These are phyloP conservation scores for Penicillium concentricum DNA, from an alignment of 2,329 filamentous ascomycete genomes.

Conservation along the genomic window DNA sequence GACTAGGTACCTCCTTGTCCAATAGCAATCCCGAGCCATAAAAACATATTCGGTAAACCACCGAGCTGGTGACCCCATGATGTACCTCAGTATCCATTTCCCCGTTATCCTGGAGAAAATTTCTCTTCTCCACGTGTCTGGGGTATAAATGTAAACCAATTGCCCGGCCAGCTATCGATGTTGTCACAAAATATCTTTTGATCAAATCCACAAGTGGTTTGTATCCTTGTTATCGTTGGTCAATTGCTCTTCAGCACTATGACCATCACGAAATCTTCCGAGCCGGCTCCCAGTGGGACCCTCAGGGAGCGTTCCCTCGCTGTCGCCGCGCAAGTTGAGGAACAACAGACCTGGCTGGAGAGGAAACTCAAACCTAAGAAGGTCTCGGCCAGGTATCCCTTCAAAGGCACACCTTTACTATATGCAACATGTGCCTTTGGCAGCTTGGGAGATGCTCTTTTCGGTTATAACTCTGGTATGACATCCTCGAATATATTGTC, in stretches of 20 bases:
- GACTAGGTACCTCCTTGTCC: neutral
- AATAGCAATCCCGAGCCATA: neutral
- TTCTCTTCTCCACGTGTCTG: slow-evolving; percentile 14
- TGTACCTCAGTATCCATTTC: neutral
- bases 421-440: slow-evolving; percentile 44
- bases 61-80: neutral
- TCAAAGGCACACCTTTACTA: slow-evolving; percentile 37
- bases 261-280: neutral
- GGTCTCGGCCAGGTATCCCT: slow-evolving; percentile 37
- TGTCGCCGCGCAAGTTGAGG: slow-evolving; percentile 23
- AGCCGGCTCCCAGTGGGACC: slow-evolving; percentile 13
- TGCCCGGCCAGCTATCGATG: neutral
- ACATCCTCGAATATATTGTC: neutral
- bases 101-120: slow-evolving; percentile 14
- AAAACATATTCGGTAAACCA: neutral
- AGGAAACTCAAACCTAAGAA: slow-evolving; percentile 38
- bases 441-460: slow-evolving; percentile 42
- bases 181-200: neutral
- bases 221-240: neutral
- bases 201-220: neutral
- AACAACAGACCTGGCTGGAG: slow-evolving; percentile 35
- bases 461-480: slow-evolving; percentile 44
- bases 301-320: slow-evolving; percentile 24
- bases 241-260: slow-evolving; percentile 1
- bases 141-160: slow-evolving; percentile 19